These are phyloP conservation scores for Afroboletus lepidellus DNA, from an alignment of 1,284 basidiomycete species.

Conservation along the genomic window DNA sequence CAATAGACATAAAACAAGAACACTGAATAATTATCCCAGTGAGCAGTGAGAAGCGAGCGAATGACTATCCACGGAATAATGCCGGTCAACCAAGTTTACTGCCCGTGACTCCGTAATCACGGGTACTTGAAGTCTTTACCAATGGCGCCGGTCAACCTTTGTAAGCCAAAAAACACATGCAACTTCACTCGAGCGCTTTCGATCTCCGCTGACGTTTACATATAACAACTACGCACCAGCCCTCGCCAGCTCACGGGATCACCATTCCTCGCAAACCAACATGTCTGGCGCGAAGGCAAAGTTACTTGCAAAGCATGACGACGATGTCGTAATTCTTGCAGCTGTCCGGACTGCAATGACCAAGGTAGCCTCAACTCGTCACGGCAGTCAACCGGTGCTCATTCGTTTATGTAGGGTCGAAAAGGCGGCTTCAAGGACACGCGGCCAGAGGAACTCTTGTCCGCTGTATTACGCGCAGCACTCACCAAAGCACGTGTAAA, in stretches of 20 bases:
- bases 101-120: neutral
- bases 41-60: too few species aligned
- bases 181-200: neutral
- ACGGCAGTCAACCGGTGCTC: conserved; percentile 4
- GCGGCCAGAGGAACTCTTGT: conserved; percentile 86
- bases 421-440: conserved; percentile 97
- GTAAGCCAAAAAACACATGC: neutral
- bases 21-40: neutral
- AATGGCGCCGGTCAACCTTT: neutral
- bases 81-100: too few species aligned
- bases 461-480: conserved; percentile 75
- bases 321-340: conserved; percentile 90
- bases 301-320: conserved; percentile 56
- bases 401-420: conserved; percentile 51
- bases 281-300: conserved; percentile 40
- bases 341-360: conserved; percentile 90
- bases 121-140: neutral
- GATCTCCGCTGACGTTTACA: neutral
- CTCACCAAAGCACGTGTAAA: conserved; percentile 69
- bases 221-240: neutral
- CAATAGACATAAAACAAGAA: too few species aligned
- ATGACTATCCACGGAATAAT: too few species aligned
- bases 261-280: conserved; percentile 2
- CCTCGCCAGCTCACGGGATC: neutral
- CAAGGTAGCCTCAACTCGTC: conserved; percentile 50